Evolutionary conservation across 345 rosid genomes (phyloP).

Genomic region (Eutrema heterophyllum): DNA sequence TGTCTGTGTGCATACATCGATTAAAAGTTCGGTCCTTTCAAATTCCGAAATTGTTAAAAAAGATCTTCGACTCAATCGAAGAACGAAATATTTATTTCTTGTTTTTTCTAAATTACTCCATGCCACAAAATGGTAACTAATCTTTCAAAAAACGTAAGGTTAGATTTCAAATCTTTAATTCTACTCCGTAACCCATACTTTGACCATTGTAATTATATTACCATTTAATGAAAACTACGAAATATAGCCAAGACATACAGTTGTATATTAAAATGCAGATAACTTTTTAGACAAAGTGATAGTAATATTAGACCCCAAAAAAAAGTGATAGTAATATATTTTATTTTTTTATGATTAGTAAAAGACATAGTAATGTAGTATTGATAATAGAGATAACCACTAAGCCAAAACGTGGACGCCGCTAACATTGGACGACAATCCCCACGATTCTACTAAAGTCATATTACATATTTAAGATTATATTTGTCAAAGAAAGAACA

Average conservation of each 20-base stretch:
- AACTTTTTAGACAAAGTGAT: background rate
- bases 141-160: constrained; percentile 28
- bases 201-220: background rate
- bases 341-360: background rate
- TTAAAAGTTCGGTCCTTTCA: constrained; percentile 1
- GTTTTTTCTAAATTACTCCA: background rate
- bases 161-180: constrained; percentile 11
- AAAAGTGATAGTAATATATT: background rate
- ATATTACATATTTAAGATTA: background rate
- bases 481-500: background rate
- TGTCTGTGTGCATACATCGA: constrained; percentile 9
- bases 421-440: constrained; percentile 2
- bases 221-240: constrained; percentile 3
- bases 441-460: constrained; percentile 1
- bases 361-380: background rate
- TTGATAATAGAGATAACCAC: background rate
- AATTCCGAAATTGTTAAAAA: background rate
- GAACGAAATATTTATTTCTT: background rate
- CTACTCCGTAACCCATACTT: constrained; percentile 15
- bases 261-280: background rate
- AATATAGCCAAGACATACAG: background rate
- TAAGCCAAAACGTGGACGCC: constrained; percentile 18
- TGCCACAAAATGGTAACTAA: constrained; percentile 29
- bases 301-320: background rate
- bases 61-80: background rate